These are phyloP conservation scores for Russula earlei DNA, from an alignment of 768 basidiomycete species.

Conservation along the genomic window DNA sequence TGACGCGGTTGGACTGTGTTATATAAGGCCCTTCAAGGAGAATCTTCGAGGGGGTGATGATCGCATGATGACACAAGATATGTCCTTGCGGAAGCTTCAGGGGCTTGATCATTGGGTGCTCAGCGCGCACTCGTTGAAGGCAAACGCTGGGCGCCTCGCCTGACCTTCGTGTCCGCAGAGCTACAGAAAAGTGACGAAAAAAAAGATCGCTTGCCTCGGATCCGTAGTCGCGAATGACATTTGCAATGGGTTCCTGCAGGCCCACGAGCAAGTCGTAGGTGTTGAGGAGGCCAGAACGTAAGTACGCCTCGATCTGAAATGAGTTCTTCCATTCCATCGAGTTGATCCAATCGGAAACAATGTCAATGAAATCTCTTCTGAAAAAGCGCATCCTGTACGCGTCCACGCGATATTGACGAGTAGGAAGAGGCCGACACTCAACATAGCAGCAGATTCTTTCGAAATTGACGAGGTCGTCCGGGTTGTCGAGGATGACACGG, in stretches of 20 bases:
- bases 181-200: slow-evolving; percentile 46
- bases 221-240: background rate
- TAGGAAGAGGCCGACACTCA: background rate
- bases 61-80: slow-evolving; percentile 66
- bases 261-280: slow-evolving; percentile 39
- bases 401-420: background rate
- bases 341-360: slow-evolving; percentile 34
- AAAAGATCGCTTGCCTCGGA: slow-evolving; percentile 38
- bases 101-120: slow-evolving; percentile 18
- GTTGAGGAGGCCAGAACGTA: slow-evolving; percentile 53
- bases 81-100: slow-evolving; percentile 28
- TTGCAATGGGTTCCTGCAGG: background rate
- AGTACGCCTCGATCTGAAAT: slow-evolving; percentile 66
- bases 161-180: slow-evolving; percentile 34
- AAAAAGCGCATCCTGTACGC: background rate
- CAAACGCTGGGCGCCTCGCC: slow-evolving; percentile 36
- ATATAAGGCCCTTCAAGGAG: slow-evolving; percentile 69
- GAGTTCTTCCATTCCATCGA: slow-evolving; percentile 54
- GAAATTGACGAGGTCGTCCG: background rate
- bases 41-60: slow-evolving; percentile 64
- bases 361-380: background rate
- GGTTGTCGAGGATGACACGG: background rate
- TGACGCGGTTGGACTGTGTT: slow-evolving; percentile 69
- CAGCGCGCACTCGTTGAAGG: slow-evolving; percentile 32
- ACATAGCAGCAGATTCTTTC: background rate